Percentiles rank a stretch among this genome's conserved stretches.
phyloP scores from a whole-genome alignment of 2,329 filamentous ascomycete species.

The Monosporascus sp. region DNA sequence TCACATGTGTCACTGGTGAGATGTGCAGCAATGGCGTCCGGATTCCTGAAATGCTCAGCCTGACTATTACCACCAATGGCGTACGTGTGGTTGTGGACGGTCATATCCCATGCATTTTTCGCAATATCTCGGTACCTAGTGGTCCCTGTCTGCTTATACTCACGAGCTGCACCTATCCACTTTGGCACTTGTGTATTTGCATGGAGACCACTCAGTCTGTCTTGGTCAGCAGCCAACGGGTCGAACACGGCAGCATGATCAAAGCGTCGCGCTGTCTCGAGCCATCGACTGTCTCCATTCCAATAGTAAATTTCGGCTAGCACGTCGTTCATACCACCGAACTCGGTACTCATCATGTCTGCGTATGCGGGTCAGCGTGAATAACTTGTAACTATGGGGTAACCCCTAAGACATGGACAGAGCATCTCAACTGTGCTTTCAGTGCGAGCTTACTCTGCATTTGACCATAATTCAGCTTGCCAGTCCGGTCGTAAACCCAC shows the following conservation, averaged over 20 bases:
- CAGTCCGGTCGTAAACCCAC: slow-evolving; percentile 45
- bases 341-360: slow-evolving; percentile 41
- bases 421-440: neutral
- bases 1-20: slow-evolving; percentile 43
- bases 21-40: slow-evolving; percentile 40
- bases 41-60: slow-evolving; percentile 44
- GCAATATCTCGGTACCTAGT: slow-evolving; percentile 42
- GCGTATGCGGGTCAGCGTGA: neutral
- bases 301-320: slow-evolving; percentile 42
- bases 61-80: slow-evolving; percentile 51
- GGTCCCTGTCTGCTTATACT: slow-evolving; percentile 43
- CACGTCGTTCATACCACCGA: slow-evolving; percentile 49
- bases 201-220: slow-evolving; percentile 42
- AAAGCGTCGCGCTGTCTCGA: slow-evolving; percentile 42
- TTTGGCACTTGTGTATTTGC: slow-evolving; percentile 51
- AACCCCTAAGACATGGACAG: too few relatives aligned
- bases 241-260: slow-evolving; percentile 44
- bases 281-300: slow-evolving; percentile 40
- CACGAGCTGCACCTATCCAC: slow-evolving; percentile 44
- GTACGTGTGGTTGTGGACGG: slow-evolving; percentile 41
- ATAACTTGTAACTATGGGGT: too few relatives aligned
- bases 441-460: slow-evolving; percentile 36
- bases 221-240: slow-evolving; percentile 39
- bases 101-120: slow-evolving; percentile 43
- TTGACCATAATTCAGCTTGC: slow-evolving; percentile 33